Evolutionary conservation across 208 protist species (phyloP).

Genomic region (Trypanosoma conorhini): DNA sequence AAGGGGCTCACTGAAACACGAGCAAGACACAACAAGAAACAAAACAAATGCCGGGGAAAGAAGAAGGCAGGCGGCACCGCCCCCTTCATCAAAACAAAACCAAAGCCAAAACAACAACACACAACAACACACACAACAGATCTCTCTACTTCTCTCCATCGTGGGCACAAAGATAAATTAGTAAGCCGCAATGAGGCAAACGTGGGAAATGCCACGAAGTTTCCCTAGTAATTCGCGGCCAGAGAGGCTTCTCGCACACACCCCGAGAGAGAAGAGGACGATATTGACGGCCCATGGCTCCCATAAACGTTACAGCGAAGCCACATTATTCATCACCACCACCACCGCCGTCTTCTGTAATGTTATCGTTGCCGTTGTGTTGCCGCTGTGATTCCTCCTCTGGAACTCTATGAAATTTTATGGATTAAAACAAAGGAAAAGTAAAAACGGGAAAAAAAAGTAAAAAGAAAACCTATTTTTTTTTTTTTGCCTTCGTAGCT

Average conservation of each 20-base stretch:
- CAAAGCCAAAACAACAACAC: not conserved
- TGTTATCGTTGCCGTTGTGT: not conserved
- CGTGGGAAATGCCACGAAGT: not conserved
- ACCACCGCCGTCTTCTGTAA: not conserved
- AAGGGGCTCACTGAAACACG: no score
- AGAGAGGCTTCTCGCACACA: not conserved
- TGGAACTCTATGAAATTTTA: not conserved
- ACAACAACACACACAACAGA: not conserved
- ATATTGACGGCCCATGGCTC: not conserved
- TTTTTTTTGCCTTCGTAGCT: not conserved
- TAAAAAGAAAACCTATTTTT: conserved; percentile 22
- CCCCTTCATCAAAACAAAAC: no score
- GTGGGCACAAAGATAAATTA: not conserved
- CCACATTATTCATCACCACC: not conserved
- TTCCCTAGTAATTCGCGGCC: not conserved
- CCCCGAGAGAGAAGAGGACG: not conserved
- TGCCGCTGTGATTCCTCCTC: not conserved
- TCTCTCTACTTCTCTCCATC: not conserved
- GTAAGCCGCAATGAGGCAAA: not conserved
- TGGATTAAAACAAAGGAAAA: conserved; percentile 27
- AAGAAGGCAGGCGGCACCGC: no score
- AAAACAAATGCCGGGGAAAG: no score
- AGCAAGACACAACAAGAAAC: no score
- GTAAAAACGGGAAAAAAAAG: conserved; percentile 27
- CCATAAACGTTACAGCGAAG: not conserved